Evolutionary conservation across 306 rosid genomes (phyloP), one percentile per base, ranked within the genome.

Genomic region (Amphicarpaea edgeworthii): DNA sequence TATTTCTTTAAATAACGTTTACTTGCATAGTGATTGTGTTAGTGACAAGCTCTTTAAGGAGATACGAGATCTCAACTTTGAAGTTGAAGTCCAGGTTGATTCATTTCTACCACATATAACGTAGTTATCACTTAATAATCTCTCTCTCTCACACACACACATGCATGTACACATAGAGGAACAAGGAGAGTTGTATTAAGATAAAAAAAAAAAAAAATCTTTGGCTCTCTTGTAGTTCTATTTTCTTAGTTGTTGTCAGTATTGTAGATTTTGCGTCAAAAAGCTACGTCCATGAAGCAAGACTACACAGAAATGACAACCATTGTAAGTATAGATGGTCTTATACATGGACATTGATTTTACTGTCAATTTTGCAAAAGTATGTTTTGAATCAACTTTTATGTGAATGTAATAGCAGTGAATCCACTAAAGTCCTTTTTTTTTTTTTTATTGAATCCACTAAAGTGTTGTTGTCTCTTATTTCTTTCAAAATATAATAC

Each of bases 21-120:
- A n/a, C n/a, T n/a, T n/a, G n/a, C n/a, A n/a, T n/a, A n/a, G n/a
- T n/a, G n/a, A n/a, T n/a, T n/a, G n/a, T 81, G 82, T 67, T 78
- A 95, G 97, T 75, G 98, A 95, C 93, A 92, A 95, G 97, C 99
- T 95, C 51, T 92, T 85, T 83, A 95, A 92, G 89, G 99, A 95
- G 93, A 90, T 88, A 78, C 87, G 96, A 77, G 99, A 95, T 90
- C 97, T 90, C 85, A 95, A 95, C 90, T 95, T 95, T 8, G 99
- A 95, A 95, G 97, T 95, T 81, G 99, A 92, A 70, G 91, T 82
- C 88, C 99, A 92, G 97, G 99, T 95, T 89, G 89, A 89, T 82
- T 82, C 75, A 74, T 83, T 79, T 83, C 84, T 70, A 51, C 68
- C 77, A 19, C 72, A n/a, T n/a, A 19, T 20, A 49, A 5, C 3